Percentiles rank a stretch among this genome's conserved stretches.
phyloP scores from a whole-genome alignment of 225 moss, liverwort and hornwort genomes.

The Takakia lepidozioides region DNA sequence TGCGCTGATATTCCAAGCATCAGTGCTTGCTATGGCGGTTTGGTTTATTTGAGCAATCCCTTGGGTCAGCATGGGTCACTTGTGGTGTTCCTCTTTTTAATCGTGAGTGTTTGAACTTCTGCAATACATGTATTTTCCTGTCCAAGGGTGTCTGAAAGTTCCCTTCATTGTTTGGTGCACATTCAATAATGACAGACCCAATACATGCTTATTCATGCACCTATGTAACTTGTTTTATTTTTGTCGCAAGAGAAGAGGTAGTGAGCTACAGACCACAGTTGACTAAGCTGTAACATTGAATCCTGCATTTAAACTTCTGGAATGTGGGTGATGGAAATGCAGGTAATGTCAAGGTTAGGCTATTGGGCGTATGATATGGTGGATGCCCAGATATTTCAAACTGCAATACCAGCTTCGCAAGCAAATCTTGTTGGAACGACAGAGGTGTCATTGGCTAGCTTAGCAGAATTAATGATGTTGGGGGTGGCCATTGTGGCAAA shows the following conservation, averaged over 20 bases:
- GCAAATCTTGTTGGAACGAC: slow-evolving; percentile 78
- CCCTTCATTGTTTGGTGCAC: too few relatives aligned
- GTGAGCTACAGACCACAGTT: too few relatives aligned
- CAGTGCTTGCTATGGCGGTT: slow-evolving; percentile 57
- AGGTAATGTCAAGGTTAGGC: slow-evolving; percentile 73
- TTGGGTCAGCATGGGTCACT: slow-evolving; percentile 54
- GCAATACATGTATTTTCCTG: too few relatives aligned
- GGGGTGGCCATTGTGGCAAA: slow-evolving; percentile 76
- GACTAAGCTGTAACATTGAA: background rate
- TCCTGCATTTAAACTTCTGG: background rate
- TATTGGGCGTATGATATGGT: slow-evolving; percentile 87
- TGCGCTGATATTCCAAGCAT: slow-evolving; percentile 64
- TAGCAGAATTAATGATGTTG: slow-evolving; percentile 73
- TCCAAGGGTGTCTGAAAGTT: too few relatives aligned
- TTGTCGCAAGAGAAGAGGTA: too few relatives aligned
- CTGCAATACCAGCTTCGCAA: slow-evolving; percentile 66
- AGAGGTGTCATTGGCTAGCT: slow-evolving; percentile 74
- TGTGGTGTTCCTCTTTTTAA: slow-evolving; percentile 57
- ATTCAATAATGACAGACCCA: too few relatives aligned
- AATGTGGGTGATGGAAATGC: slow-evolving; percentile 5
- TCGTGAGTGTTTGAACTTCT: too few relatives aligned
- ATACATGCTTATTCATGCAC: too few relatives aligned
- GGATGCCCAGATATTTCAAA: slow-evolving; percentile 81
- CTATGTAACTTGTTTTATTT: too few relatives aligned
- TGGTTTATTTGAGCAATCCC: slow-evolving; percentile 49